Base-by-base conservation (phyloP, 2,329 filamentous ascomycete genomes). In the Phoma herbarum region DNA sequence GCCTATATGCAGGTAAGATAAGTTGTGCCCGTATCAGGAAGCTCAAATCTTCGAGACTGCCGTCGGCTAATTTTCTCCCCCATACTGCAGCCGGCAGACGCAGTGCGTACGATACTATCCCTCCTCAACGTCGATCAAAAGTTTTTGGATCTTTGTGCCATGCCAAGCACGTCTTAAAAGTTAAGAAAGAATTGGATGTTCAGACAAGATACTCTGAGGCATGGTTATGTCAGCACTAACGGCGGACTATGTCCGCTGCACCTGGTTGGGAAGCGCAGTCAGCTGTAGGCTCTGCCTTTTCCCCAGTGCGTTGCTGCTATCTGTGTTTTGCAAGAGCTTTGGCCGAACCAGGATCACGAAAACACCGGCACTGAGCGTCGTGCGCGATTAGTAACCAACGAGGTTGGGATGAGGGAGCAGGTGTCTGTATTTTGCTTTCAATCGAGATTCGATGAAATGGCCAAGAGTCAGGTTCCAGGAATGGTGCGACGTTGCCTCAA, bases 1-100 rank as follows among this genome's bases (percentile, higher is more conserved):
- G 43, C 31, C 31, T 41, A 25, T 33, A 47, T 37, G 43, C 42
- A 57, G 26, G 29, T 46, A 51, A 51, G 26, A 57, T 49, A 31
- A 46, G 9, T 39, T 25, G 8, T 18, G 14, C 33, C 29, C 41
- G 22, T 7, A 57, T 31, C 25, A 46, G 47, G 53, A 50, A 51
- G 46, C 33, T 51, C 31, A 28, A 6, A 39, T 31, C 25, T 18
- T 4, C 5, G 18, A 50, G 25, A n/a, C 9, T 33, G 33, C 26
- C 39, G 2, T 35, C 47, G 46, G 47, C 29, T 51, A 45, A 41
- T 33, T n/a, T 31, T 9, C 1, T 37, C 3, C 26, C 18, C 31
- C 31, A 18, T 4, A 37, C 29, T 9, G 18, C 18, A 41, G 10
- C 18, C 11, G n/a, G 20, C 23, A 16, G 37, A 23, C 37, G 20